Base-by-base conservation (phyloP, 257 asterid genomes). In the Cruciata laevipes region DNA sequence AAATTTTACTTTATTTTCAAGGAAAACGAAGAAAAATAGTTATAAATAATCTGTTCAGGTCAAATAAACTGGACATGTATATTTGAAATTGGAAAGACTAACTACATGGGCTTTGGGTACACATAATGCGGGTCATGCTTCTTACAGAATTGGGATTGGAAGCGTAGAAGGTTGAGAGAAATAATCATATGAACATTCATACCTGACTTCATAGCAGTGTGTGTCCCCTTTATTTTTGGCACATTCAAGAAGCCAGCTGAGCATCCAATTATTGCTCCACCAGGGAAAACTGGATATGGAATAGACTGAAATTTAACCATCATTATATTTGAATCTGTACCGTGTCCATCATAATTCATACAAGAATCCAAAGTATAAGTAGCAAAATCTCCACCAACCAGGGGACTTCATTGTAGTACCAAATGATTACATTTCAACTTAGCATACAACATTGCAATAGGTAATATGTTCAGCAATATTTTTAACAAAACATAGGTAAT, bases 171-270 rank as follows among this genome's bases (percentile, higher is more conserved):
- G n/a, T n/a, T n/a, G n/a, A n/a, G n/a, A n/a, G n/a, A n/a, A 76
- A 24, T 63, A 55, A 30, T 73, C 23, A 57, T 51, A 44, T 61
- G 61, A 70, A 74, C 66, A 62, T 32, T 27, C 23, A 49, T 83
- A 92, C 99, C 99, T 80, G 99, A 94, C 82, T 94, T 94, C 95
- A 94, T 94, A 42, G 99, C 99, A 37, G 99, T 94, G 74, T 94
- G 99, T 3, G 99, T 87, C 69, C 99, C 99, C 83, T 90, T 94
- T 57, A 94, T 88, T 78, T 94, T 90, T 18, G 96, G 99, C 61
- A 94, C 99, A 74, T 94, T 94, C 61, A 94, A 82, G 85, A 94
- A 90, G 77, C 99, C 99, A 67, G 97, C 97, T 70, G 99, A 94
- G 83, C 99, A 94, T 67, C 99, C 99, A 47, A 94, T 83, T 81